Conservation (phyloP, 352 stramenopile species). For the Albugo laibachii region DNA sequence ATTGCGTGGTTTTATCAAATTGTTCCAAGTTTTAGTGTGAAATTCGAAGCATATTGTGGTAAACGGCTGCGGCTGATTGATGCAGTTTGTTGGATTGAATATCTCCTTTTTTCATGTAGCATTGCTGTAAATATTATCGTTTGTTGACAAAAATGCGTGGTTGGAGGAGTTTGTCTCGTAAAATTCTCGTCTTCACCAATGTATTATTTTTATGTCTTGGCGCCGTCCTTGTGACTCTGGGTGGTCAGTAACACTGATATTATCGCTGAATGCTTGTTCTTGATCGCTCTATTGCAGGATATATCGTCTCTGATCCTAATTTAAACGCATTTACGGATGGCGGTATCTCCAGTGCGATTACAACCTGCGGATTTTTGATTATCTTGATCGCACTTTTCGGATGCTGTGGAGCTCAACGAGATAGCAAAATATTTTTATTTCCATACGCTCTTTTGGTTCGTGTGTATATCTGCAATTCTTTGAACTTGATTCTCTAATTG, state of each 20-base stretch:
- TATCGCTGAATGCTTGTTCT: not conserved
- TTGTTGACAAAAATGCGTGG: constrained; percentile 10
- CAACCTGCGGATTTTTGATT: constrained; percentile 59
- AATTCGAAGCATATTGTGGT: too few species aligned
- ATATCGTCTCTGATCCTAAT: constrained; percentile 59
- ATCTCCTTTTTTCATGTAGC: too few species aligned
- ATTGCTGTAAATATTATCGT: too few species aligned
- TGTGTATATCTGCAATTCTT: not conserved
- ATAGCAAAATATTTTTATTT: constrained; percentile 74
- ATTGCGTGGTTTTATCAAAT: too few species aligned
- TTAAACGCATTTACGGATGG: constrained; percentile 66
- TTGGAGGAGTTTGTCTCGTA: constrained; percentile 55
- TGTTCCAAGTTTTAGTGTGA: too few species aligned
- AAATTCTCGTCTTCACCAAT: constrained; percentile 76
- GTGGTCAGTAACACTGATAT: constrained; percentile 15
- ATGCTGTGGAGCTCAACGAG: constrained; percentile 67
- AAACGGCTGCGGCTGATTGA: too few species aligned
- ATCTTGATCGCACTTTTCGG: constrained; percentile 53
- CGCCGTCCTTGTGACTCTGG: constrained; percentile 56
- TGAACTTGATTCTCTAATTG: not conserved
- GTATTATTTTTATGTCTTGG: constrained; percentile 72
- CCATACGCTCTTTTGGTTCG: constrained; percentile 51
- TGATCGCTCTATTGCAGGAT: constrained; percentile 19
- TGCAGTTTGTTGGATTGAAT: too few species aligned
- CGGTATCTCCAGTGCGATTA: constrained; percentile 55